phyloP scores from a whole-genome alignment of 257 asterid genomes.

The Plantago ovata region DNA sequence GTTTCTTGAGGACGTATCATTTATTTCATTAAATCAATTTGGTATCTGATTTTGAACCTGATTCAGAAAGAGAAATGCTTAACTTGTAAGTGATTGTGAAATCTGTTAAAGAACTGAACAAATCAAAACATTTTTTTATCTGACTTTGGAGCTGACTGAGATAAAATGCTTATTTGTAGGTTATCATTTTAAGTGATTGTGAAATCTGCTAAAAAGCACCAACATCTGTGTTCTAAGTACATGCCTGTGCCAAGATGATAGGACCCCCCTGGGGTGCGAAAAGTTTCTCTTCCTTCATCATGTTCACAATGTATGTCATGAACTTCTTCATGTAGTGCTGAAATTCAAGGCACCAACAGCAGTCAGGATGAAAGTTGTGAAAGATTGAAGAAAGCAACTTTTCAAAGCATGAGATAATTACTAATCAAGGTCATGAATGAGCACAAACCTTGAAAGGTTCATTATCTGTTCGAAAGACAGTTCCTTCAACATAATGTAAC shows the following conservation, averaged over 20 bases:
- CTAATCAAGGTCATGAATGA: background rate
- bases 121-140: too few species aligned
- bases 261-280: slow-evolving; percentile 92
- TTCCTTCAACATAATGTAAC: slow-evolving; percentile 88
- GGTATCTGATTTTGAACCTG: too few species aligned
- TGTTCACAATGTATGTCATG: slow-evolving; percentile 61
- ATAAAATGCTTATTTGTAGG: too few species aligned
- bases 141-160: too few species aligned
- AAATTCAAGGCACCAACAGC: slow-evolving; percentile 25
- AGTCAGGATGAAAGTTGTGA: background rate
- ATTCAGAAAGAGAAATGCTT: too few species aligned
- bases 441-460: slow-evolving; percentile 69
- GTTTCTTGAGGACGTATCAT: too few species aligned
- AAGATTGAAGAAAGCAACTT: background rate
- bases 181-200: too few species aligned
- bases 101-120: too few species aligned
- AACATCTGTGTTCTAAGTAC: slow-evolving; percentile 1
- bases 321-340: slow-evolving; percentile 83
- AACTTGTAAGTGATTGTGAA: too few species aligned
- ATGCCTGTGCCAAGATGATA: slow-evolving; percentile 79
- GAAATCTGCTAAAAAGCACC: too few species aligned
- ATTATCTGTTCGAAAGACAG: slow-evolving; percentile 83
- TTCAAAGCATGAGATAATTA: background rate
- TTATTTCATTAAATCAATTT: too few species aligned
- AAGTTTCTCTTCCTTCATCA: slow-evolving; percentile 78